phyloP scores from a whole-genome alignment of 306 rosid genomes.

The Prunus padus region DNA sequence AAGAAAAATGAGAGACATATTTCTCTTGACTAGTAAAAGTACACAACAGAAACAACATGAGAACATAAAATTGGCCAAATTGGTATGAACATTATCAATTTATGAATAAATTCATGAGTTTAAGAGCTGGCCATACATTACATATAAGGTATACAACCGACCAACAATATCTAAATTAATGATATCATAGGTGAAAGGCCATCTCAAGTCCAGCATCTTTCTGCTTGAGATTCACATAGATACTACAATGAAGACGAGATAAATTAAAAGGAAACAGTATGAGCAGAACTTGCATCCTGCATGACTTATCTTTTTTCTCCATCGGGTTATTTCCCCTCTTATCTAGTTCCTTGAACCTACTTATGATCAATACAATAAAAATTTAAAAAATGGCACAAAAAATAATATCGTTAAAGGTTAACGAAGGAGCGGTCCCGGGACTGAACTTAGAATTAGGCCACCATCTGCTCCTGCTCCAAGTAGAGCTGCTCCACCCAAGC shows the following conservation, averaged over 20 bases:
- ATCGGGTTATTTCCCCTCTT: conserved; percentile 18
- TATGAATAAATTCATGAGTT: not conserved
- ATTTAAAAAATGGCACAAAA: conserved; percentile 34
- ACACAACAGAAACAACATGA: not conserved
- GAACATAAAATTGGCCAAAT: conserved; percentile 5
- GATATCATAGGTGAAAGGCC: conserved; percentile 1
- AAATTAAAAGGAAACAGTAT: conserved; percentile 4
- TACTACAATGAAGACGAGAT: conserved; percentile 17
- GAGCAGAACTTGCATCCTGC: conserved; percentile 48
- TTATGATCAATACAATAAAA: conserved; percentile 38
- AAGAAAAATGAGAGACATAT: not conserved
- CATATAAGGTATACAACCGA: not conserved
- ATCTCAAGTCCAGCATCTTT: conserved; percentile 8
- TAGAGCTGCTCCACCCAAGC: conserved; percentile 67
- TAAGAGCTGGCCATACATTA: not conserved
- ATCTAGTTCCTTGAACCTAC: conserved; percentile 32
- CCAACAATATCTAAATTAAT: not conserved
- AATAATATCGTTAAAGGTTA: conserved; percentile 32
- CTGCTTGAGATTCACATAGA: conserved; percentile 7
- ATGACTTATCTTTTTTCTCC: conserved; percentile 19
- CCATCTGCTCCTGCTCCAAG: conserved; percentile 70
- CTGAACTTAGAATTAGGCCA: conserved; percentile 36
- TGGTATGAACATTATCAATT: not conserved
- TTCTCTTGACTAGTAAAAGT: not conserved
- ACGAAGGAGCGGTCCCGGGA: conserved; percentile 12